Evolutionary conservation across 2,329 filamentous ascomycete genomes (phyloP).

Genomic region (Aspergillus proliferans): DNA sequence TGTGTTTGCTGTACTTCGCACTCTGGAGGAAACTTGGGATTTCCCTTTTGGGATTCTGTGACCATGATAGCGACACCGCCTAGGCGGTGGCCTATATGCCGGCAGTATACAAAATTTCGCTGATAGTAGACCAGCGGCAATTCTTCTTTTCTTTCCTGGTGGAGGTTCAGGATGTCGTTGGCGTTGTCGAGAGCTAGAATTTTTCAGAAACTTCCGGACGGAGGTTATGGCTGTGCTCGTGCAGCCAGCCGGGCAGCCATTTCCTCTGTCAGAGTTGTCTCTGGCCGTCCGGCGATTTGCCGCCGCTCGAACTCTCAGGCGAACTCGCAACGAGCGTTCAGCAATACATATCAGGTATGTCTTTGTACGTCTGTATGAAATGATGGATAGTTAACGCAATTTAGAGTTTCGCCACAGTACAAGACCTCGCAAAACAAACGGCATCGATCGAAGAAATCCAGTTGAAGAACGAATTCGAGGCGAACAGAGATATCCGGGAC

Average conservation of each 20-base stretch:
- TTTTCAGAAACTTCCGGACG: constrained; percentile 3
- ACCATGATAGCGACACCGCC: constrained; percentile 1
- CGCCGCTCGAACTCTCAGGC: neutral
- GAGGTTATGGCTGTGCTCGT: neutral
- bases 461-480: constrained; percentile 28
- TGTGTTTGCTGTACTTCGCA: no score
- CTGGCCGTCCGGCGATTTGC: neutral
- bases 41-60: no score
- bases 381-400: neutral
- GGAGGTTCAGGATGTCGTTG: constrained; percentile 15
- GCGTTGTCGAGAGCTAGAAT: constrained; percentile 15
- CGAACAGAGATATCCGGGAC: constrained; percentile 33
- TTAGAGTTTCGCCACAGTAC: neutral
- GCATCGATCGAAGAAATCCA: constrained; percentile 22
- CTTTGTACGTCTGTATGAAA: neutral
- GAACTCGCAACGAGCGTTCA: neutral
- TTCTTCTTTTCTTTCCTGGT: constrained; percentile 1
- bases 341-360: neutral
- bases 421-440: constrained; percentile 4
- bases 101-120: constrained; percentile 7
- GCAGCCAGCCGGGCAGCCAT: neutral
- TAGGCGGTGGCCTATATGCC: constrained; percentile 5
- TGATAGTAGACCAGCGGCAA: neutral
- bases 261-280: neutral
- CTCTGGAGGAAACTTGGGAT: no score